Conservation (phyloP, 1,284 basidiomycete genomes). For the Rhodotorula glutinis region DNA sequence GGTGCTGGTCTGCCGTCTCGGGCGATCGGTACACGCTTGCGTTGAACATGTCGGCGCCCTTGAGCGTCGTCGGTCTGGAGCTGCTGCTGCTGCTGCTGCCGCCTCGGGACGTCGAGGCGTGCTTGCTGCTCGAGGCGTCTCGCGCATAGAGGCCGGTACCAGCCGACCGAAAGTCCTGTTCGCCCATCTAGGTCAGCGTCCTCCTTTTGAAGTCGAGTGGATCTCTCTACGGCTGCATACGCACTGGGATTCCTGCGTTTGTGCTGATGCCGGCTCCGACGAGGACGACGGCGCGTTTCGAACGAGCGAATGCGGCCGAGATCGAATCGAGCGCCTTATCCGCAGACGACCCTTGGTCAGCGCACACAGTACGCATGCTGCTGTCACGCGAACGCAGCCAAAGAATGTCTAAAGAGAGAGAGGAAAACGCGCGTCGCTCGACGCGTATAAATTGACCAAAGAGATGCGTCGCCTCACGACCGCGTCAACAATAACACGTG, state of each 20-base stretch:
- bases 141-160: constrained; percentile 22
- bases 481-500: too few relatives aligned
- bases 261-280: constrained; percentile 91
- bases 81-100: neutral
- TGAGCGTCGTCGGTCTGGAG: neutral
- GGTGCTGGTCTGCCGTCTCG: constrained; percentile 83
- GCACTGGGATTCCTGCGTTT: constrained; percentile 88
- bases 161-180: constrained; percentile 50
- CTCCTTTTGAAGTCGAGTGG: too few relatives aligned
- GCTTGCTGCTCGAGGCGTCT: neutral
- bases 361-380: neutral
- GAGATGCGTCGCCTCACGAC: too few relatives aligned
- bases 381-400: too few relatives aligned
- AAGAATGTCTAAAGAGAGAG: too few relatives aligned
- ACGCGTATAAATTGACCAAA: neutral
- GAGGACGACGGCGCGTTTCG: constrained; percentile 78
- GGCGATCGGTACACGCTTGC: constrained; percentile 78
- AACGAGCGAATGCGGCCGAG: constrained; percentile 71
- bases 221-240: too few relatives aligned
- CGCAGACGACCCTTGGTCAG: neutral
- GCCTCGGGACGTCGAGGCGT: constrained; percentile 7
- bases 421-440: too few relatives aligned
- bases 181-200: too few relatives aligned
- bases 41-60: constrained; percentile 83
- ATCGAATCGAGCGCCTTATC: constrained; percentile 52